phyloP scores from a whole-genome alignment of 129 eudicot species.

The Saussurea involucrata region DNA sequence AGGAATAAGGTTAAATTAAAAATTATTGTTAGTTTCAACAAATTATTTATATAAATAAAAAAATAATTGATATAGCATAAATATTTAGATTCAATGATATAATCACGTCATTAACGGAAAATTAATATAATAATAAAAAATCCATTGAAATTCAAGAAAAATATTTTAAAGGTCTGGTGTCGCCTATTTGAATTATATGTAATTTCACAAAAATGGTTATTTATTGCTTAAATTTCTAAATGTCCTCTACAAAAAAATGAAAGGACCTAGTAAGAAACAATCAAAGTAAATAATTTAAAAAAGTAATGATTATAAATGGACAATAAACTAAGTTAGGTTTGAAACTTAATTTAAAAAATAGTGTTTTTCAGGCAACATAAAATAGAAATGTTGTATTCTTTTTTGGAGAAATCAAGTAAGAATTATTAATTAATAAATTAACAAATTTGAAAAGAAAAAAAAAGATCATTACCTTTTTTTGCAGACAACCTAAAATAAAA shows the following conservation, averaged over 20 bases:
- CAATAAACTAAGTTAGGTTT: not conserved
- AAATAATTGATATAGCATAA: too few species aligned
- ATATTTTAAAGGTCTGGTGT: not conserved
- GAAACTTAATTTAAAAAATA: not conserved
- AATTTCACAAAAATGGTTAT: not conserved
- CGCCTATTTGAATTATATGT: not conserved
- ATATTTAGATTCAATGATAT: too few species aligned
- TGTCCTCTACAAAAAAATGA: not conserved
- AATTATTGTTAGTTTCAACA: not conserved
- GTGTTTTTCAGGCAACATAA: not conserved
- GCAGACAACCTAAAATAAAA: not conserved
- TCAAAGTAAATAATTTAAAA: too few species aligned
- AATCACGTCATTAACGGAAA: too few species aligned
- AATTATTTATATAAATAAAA: too few species aligned
- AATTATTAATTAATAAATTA: too few species aligned
- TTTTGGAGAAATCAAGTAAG: too few species aligned
- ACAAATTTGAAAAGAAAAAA: not conserved
- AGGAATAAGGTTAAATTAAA: not conserved
- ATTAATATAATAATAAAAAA: too few species aligned
- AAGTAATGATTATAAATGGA: not conserved
- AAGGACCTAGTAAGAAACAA: not conserved
- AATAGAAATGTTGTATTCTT: not conserved
- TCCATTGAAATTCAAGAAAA: too few species aligned
- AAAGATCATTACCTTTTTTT: not conserved
- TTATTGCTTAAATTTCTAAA: not conserved